Percentiles rank a stretch among this genome's conserved stretches.
Evolutionary conservation across 78 protist genomes (phyloP).

Genomic region (Cavenderia fasciculata): DNA sequence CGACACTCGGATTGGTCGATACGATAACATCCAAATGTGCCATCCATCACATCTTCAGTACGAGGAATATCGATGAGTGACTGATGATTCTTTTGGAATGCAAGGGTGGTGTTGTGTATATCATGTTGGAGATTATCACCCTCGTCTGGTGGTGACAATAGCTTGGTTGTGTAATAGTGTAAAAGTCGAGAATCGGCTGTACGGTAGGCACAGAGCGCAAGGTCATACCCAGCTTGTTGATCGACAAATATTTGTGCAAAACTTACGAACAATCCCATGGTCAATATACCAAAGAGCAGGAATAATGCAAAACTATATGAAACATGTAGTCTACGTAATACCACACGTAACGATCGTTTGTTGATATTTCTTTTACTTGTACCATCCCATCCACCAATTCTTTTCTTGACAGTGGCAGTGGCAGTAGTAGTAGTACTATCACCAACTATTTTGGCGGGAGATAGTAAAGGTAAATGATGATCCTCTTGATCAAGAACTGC

Average conservation of each 20-base stretch:
- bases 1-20: neutral
- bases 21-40: constrained; percentile 24
- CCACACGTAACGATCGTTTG: constrained; percentile 21
- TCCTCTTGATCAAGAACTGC: neutral
- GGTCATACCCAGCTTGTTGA: neutral
- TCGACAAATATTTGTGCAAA: neutral
- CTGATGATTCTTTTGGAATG: constrained; percentile 23
- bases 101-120: neutral
- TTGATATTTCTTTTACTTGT: constrained; percentile 48
- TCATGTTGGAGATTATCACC: no score
- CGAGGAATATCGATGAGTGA: neutral
- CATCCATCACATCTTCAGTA: constrained; percentile 48
- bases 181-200: constrained; percentile 24
- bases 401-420: neutral
- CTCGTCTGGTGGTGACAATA: neutral
- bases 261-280: constrained; percentile 43
- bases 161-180: neutral
- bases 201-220: neutral
- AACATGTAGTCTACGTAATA: constrained; percentile 15
- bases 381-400: constrained; percentile 61
- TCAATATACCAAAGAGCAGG: constrained; percentile 49
- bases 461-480: no score
- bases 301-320: constrained; percentile 10
- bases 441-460: neutral
- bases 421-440: neutral